Base-by-base conservation (phyloP, 1,284 basidiomycete genomes). In the Rugosomyces carneus region DNA sequence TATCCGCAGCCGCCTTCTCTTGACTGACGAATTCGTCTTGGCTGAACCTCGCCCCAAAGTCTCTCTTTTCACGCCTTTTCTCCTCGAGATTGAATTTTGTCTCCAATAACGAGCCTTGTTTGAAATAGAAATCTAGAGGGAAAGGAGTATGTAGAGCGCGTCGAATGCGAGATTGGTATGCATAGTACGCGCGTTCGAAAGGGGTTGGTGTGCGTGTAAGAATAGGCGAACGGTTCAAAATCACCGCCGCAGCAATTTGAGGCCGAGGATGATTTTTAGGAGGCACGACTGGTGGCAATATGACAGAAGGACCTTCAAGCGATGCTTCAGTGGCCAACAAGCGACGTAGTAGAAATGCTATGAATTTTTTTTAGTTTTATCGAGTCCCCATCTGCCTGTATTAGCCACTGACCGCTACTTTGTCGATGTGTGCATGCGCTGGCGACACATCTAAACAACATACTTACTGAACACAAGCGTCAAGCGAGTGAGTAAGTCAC, bases 91-190 rank as follows among this genome's bases (percentile, higher is more conserved):
- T 80, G 62, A 93, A 97, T 40, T 86, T 78, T 35, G 83, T 82
- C 62, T 94, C 86, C 26, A 95, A 79, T 2, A 92, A 75, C 0
- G 91, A 91, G 0, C 93, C 94, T 49, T 85, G 82, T 66, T 94
- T 94, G 76, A 97, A 98, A 73, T 96, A 98, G 65, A 96, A 95
- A 36, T 92, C 84, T 47, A 81, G 78, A 13, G 91, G 86, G 64
- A 93, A 85, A 0, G 94, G 93, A 60, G 93, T 93, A 60, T 88
- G 84, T 35, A 97, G 70, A 4, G 92, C 86, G 55, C 90, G 84
- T 53, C 84, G 80, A 53, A 98, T 80, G 44, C 85, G 79, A 8
- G 80, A 75, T 61, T 93, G 89, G 76, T 96, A 96, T 42, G 79
- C 73, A 68, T 89, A 87, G 68, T 92, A 96, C 9, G 92, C 82